Evolutionary conservation across 495 filamentous ascomycete species (phyloP).

Genomic region (Podospora pseudopauciseta): DNA sequence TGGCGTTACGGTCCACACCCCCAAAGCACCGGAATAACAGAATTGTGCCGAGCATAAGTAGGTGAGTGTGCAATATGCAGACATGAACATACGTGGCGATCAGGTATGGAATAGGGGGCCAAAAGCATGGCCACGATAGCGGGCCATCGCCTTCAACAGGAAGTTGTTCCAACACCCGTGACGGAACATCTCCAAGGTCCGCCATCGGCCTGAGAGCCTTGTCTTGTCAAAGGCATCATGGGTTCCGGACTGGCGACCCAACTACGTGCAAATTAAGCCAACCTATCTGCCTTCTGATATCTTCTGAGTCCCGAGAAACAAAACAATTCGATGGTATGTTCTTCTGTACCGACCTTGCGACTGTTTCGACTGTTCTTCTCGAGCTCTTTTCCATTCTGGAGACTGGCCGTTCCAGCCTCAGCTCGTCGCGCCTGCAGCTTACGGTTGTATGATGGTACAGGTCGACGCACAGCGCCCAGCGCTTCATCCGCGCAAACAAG

Average conservation of each 20-base stretch:
- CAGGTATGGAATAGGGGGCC: slow-evolving; percentile 4
- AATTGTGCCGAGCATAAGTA: neutral
- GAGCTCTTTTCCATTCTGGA: too few species aligned
- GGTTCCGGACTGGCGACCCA: neutral
- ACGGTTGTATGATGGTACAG: too few species aligned
- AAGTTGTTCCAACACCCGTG: neutral
- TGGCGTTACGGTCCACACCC: neutral
- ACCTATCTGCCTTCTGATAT: too few species aligned
- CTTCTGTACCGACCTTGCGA: too few species aligned
- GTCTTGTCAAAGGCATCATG: neutral
- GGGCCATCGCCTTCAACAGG: neutral
- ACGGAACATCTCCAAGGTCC: neutral
- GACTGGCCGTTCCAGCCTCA: too few species aligned
- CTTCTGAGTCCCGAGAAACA: too few species aligned
- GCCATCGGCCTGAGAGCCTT: neutral
- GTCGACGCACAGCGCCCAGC: too few species aligned
- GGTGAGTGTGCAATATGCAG: neutral
- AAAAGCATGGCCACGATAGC: neutral
- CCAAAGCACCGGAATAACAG: neutral
- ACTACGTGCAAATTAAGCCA: neutral
- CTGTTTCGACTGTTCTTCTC: too few species aligned
- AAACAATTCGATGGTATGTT: too few species aligned
- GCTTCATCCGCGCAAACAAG: too few species aligned
- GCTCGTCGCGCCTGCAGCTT: too few species aligned
- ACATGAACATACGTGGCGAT: neutral